Conservation (phyloP, 2,329 filamentous ascomycete genomes). For the Scedosporium boydii region DNA sequence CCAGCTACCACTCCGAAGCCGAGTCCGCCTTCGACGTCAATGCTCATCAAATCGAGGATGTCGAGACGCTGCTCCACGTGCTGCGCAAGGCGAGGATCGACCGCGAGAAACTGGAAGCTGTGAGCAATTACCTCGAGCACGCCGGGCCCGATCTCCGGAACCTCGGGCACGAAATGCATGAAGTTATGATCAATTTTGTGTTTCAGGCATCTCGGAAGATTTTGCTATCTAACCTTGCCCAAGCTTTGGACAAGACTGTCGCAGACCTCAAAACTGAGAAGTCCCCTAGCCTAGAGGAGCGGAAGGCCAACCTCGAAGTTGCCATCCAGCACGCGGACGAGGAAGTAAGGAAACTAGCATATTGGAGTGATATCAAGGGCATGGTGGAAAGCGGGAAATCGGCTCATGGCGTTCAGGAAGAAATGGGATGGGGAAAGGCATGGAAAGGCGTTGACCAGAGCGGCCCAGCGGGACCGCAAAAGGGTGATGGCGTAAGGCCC, state of each 20-base stretch:
- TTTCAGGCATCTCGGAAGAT: slow-evolving; percentile 82
- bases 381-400: slow-evolving; percentile 48
- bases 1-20: slow-evolving; percentile 27
- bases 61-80: slow-evolving; percentile 58
- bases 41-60: slow-evolving; percentile 49
- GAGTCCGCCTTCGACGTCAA: slow-evolving; percentile 43
- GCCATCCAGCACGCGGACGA: slow-evolving; percentile 69
- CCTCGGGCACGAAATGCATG: slow-evolving; percentile 66
- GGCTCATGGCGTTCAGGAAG: slow-evolving; percentile 30
- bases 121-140: slow-evolving; percentile 73
- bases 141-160: slow-evolving; percentile 67
- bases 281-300: slow-evolving; percentile 22
- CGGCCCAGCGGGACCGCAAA: slow-evolving; percentile 31
- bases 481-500: neutral
- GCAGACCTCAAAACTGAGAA: slow-evolving; percentile 27
- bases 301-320: slow-evolving; percentile 59
- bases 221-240: slow-evolving; percentile 60
- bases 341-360: slow-evolving; percentile 72
- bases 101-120: slow-evolving; percentile 78
- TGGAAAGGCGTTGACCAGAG: slow-evolving; percentile 47
- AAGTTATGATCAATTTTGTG: slow-evolving; percentile 77
- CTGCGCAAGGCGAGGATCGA: slow-evolving; percentile 70
- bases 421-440: slow-evolving; percentile 28
- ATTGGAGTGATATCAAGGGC: slow-evolving; percentile 75
- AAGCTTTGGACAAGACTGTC: slow-evolving; percentile 38